Conservation (phyloP, 2,329 filamentous ascomycete species). For the Escovopsis sp. region DNA sequence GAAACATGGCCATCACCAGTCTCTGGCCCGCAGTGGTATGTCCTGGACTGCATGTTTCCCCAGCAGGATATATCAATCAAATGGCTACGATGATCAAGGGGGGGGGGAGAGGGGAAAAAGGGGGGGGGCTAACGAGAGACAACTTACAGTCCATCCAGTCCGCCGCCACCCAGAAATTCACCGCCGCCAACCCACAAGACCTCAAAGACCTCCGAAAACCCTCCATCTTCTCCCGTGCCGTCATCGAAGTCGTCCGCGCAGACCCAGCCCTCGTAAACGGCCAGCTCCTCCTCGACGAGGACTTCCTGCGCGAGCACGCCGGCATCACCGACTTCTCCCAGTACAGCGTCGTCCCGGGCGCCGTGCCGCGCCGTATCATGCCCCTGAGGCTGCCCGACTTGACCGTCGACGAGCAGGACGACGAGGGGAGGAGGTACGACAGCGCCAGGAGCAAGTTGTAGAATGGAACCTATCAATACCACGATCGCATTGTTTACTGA, state of each 20-base stretch:
- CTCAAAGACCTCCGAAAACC: slow-evolving; percentile 49
- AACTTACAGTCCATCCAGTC: slow-evolving; percentile 69
- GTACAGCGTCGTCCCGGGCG: slow-evolving; percentile 54
- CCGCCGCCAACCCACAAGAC: slow-evolving; percentile 27
- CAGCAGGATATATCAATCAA: too few species aligned
- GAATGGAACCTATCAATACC: too few species aligned
- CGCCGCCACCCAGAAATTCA: slow-evolving; percentile 50
- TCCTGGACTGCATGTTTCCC: slow-evolving; percentile 7
- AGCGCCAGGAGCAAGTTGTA: slow-evolving; percentile 37
- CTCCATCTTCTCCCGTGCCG: slow-evolving; percentile 66
- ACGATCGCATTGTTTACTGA: too few species aligned
- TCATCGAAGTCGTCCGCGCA: slow-evolving; percentile 54
- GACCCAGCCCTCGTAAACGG: slow-evolving; percentile 53
- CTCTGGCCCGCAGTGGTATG: slow-evolving; percentile 68
- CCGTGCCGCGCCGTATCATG: slow-evolving; percentile 62
- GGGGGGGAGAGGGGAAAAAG: too few species aligned
- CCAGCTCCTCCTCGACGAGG: slow-evolving; percentile 60
- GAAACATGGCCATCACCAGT: slow-evolving; percentile 61
- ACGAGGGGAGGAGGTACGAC: slow-evolving; percentile 60
- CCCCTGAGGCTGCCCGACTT: slow-evolving; percentile 54
- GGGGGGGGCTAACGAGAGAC: too few species aligned
- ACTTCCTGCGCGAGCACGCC: slow-evolving; percentile 53
- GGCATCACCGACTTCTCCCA: slow-evolving; percentile 57
- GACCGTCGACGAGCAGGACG: slow-evolving; percentile 61
- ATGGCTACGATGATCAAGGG: too few species aligned